These are phyloP conservation scores for Staphylotrichum longicolle DNA, from an alignment of 495 filamentous ascomycete species.

Conservation along the genomic window DNA sequence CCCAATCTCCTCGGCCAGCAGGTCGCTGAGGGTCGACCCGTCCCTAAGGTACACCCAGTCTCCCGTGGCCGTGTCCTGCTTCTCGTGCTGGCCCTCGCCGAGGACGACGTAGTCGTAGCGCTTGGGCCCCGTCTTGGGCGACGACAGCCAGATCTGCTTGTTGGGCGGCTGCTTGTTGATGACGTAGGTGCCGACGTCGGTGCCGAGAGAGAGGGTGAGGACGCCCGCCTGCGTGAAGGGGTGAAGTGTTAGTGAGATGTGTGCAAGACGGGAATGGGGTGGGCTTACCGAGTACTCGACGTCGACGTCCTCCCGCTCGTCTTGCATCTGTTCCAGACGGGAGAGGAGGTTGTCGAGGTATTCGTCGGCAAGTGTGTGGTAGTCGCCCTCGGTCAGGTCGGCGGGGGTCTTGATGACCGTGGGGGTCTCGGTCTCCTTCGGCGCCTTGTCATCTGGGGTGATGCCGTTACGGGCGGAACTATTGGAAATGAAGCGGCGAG, in stretches of 20 bases:
- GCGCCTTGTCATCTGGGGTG: slow-evolving; percentile 34
- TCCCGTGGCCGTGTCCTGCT: slow-evolving; percentile 64
- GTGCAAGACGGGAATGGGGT: slow-evolving; percentile 25
- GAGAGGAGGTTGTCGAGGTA: slow-evolving; percentile 60
- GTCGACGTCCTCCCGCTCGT: slow-evolving; percentile 62
- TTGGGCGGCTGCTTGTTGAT: slow-evolving; percentile 98
- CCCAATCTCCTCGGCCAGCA: slow-evolving; percentile 69
- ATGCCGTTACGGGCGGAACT: slow-evolving; percentile 28
- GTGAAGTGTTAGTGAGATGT: slow-evolving; percentile 18
- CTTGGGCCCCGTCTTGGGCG: slow-evolving; percentile 88
- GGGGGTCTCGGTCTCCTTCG: slow-evolving; percentile 23
- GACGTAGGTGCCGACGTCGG: slow-evolving; percentile 72
- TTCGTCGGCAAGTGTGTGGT: slow-evolving; percentile 48
- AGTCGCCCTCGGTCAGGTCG: slow-evolving; percentile 41
- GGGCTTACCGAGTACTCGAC: slow-evolving; percentile 57
- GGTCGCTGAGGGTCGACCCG: slow-evolving; percentile 65
- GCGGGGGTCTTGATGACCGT: slow-evolving; percentile 30
- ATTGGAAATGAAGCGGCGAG: slow-evolving; percentile 23
- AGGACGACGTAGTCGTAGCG: slow-evolving; percentile 80
- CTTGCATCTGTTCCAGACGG: slow-evolving; percentile 63
- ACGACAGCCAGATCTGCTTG: slow-evolving; percentile 96
- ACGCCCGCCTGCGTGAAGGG: slow-evolving; percentile 66
- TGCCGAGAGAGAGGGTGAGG: slow-evolving; percentile 63
- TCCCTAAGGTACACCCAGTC: slow-evolving; percentile 89
- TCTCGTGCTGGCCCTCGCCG: slow-evolving; percentile 68